Percentiles rank a stretch among this genome's conserved stretches.
phyloP scores from a whole-genome alignment of 768 basidiomycete genomes.

The Filobasidium floriforme region DNA sequence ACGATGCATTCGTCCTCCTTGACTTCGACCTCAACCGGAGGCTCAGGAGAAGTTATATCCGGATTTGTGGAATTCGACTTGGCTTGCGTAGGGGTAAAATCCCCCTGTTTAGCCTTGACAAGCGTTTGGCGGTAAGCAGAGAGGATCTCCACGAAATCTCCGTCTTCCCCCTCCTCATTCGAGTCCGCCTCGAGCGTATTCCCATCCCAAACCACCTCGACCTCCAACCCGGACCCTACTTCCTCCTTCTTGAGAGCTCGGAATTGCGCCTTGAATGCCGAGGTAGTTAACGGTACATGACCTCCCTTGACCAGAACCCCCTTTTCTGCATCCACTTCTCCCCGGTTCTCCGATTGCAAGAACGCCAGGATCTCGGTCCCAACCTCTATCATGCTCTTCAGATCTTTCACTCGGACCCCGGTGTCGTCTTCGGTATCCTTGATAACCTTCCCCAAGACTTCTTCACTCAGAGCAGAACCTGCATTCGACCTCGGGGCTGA shows the following conservation, averaged over 20 bases:
- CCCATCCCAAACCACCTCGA: slow-evolving; percentile 8
- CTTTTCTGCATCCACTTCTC: not conserved
- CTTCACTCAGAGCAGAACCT: slow-evolving; percentile 11
- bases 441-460: slow-evolving; percentile 29
- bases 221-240: not conserved
- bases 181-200: slow-evolving; percentile 5
- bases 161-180: slow-evolving; percentile 27
- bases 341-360: slow-evolving; percentile 35
- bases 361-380: slow-evolving; percentile 9
- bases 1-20: slow-evolving; percentile 37
- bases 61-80: not conserved
- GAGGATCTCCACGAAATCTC: slow-evolving; percentile 33
- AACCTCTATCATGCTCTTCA: slow-evolving; percentile 7
- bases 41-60: not conserved
- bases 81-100: too few relatives aligned
- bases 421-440: slow-evolving; percentile 48
- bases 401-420: slow-evolving; percentile 45
- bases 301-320: slow-evolving; percentile 76
- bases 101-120: not conserved
- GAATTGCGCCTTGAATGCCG: not conserved
- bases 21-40: slow-evolving; percentile 40
- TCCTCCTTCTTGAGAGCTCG: not conserved
- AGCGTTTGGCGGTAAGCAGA: slow-evolving; percentile 4
- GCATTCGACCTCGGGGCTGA: not conserved
- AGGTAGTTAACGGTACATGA: slow-evolving; percentile 52